Base-by-base conservation (phyloP, 768 basidiomycete genomes). In the Hericium rajendrae region DNA sequence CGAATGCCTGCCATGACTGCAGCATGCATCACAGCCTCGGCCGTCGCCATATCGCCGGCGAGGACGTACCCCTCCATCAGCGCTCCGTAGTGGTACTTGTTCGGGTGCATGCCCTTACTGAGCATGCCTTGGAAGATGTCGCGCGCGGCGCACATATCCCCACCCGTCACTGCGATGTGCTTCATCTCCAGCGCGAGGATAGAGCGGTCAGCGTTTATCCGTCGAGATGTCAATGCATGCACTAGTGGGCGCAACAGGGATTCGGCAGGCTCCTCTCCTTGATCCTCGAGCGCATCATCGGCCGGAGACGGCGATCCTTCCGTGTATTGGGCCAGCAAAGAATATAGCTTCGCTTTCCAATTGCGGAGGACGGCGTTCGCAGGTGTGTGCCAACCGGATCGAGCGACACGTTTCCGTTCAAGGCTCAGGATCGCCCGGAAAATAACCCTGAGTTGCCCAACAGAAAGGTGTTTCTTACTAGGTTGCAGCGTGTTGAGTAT, bases 21-120 rank as follows among this genome's bases (percentile, higher is more conserved):
- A 16, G 80, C 70, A 58, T 69, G 71, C 73, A 94, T 76, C 46
- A 83, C 71, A 53, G 74, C 73, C 57, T 76, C 68, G 24, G 89
- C 87, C 18, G 73, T 74, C 13, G 69, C 64, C 60, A 86, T 72
- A 67, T 91, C 76, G n/a, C 87, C 88, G 1, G 70, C 68, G 3
- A 70, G 73, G 16, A 76, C 70, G 62, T 84, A 85, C n/a, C 86
- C 88, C 62, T 88, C 83, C 78, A 94, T 84, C 57, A 94, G 71
- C 54, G 88, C 83, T 32, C 76, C 74, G 63, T 83, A 85, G 69
- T 94, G 91, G 66, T 88, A 81, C 56, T 75, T 74, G 64, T 82
- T 86, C 10, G 88, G 84, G 51, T 79, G 80, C 55, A 94, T 74
- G 10, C 91, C 91, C 57, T 81, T 81, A 51, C 75, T 73, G 53